Conservation (phyloP, 208 protist species). For the Crithidia thermophila region DNA sequence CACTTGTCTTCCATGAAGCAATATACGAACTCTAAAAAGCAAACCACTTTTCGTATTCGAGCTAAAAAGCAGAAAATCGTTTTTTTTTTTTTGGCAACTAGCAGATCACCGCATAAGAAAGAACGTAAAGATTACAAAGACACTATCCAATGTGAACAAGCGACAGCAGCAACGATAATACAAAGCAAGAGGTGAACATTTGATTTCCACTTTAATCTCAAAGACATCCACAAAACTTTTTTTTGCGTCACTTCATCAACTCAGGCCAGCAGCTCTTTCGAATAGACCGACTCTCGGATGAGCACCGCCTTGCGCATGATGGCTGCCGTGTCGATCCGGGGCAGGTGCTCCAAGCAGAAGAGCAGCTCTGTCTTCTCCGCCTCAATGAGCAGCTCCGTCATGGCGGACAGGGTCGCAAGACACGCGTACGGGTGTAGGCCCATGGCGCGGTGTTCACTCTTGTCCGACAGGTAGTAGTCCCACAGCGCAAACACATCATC, state of each 20-base stretch:
- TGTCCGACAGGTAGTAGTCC: conserved; percentile 82
- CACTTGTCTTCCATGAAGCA: neutral
- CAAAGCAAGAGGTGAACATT: too few relatives aligned
- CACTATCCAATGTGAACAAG: too few relatives aligned
- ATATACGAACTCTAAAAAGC: neutral
- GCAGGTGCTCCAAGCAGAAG: conserved; percentile 66
- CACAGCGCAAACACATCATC: conserved; percentile 80
- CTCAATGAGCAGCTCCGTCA: conserved; percentile 88
- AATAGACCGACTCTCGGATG: conserved; percentile 67
- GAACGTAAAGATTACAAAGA: too few relatives aligned
- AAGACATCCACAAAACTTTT: neutral
- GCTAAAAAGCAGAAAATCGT: neutral
- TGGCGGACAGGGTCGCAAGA: conserved; percentile 69
- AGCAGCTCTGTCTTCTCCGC: conserved; percentile 72
- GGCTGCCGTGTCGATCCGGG: conserved; percentile 62
- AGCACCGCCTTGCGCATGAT: conserved; percentile 79
- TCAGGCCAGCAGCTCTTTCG: conserved; percentile 31
- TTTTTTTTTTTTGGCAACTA: neutral
- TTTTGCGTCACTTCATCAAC: too few relatives aligned
- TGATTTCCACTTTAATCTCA: neutral
- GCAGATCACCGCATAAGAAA: too few relatives aligned
- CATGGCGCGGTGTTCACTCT: conserved; percentile 45
- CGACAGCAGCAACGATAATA: too few relatives aligned
- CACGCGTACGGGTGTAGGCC: conserved; percentile 81
- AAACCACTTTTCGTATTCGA: too few relatives aligned